A percentile compares a stretch with the other conserved stretches of the same genome.
Conservation (phyloP, 768 basidiomycete genomes). For the Obba rivulosa region DNA sequence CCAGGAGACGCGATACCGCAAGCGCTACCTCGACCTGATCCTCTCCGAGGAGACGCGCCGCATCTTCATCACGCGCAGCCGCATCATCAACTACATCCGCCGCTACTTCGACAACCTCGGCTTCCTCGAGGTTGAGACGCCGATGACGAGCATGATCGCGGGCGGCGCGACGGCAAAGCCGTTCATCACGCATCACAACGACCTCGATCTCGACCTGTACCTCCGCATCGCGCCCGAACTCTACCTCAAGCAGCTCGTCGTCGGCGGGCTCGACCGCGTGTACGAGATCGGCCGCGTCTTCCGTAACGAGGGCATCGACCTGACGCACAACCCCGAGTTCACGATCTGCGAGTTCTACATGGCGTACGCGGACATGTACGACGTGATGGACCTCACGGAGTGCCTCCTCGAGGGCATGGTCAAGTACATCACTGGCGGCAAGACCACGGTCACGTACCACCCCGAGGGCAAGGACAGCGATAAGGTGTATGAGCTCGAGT, state of each 20-base stretch:
- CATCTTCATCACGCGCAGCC: constrained; percentile 85
- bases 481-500: constrained; percentile 74
- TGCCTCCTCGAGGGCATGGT: constrained; percentile 86
- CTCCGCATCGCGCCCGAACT: constrained; percentile 97
- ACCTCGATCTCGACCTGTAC: constrained; percentile 92
- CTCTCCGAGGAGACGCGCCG: constrained; percentile 85
- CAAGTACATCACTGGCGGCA: constrained; percentile 75
- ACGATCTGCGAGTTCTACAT: constrained; percentile 99
- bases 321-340: constrained; percentile 99
- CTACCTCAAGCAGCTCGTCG: constrained; percentile 95
- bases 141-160: constrained; percentile 94
- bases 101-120: constrained; percentile 86
- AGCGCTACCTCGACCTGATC: constrained; percentile 98
- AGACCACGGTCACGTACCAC: constrained; percentile 77
- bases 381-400: constrained; percentile 97
- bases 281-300: constrained; percentile 99
- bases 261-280: constrained; percentile 95
- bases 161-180: constrained; percentile 99
- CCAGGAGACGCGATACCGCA: constrained; percentile 95
- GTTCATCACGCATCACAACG: constrained; percentile 98
- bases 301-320: constrained; percentile 96
- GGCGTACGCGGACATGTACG: constrained; percentile 99
- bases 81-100: constrained; percentile 89
- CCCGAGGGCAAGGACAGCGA: constrained; percentile 90
- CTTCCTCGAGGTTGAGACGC: constrained; percentile 98